Evolutionary conservation across 352 stramenopile genomes (phyloP), one percentile per base, ranked within the genome.

Genomic region (Saprolegnia parasitica): DNA sequence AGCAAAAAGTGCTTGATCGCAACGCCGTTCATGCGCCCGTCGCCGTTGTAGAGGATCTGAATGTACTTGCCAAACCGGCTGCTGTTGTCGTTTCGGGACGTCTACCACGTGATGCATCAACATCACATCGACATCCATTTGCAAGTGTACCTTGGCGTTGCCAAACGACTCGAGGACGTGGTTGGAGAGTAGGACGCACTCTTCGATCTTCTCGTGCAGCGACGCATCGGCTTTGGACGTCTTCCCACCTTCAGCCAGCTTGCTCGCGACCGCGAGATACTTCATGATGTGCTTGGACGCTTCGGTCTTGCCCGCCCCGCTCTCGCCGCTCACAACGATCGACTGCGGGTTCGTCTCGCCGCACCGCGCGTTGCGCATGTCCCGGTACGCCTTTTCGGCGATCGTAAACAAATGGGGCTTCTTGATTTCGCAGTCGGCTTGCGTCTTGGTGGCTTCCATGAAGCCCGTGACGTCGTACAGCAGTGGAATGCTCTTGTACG

Each of bases 281-380:
- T 94, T 92, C 84, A 92, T 91, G 15, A 93, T 90, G 71, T 97
- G 96, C 76, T 98, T 98, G 47, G 91, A 97, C 3, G 91, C 96
- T 72, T 98, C 92, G 0, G 94, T 98, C 77, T 98, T 98, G 9
- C 94, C 94, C 0, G 92, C 92, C 9, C 93, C 93, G 39, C 85
- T 96, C 67, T 98, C 93, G 29, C 93, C 93, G 23, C 87, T 97
- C n/a, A 98, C 91, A 32, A 98, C 81, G 74, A 98, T 98, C 0
- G 87, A 97, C 73, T 98, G 94, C 42, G 95, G 84, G 9, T 75
- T 78, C 16, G 52, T 60, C 35, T 60, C 24, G 0, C 83, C 81
- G 1, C 81, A 71, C 4, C 87, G 63, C 10, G 80, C 73, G 1
- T 82, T 82, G 50, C 90, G 88, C 81, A 91, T 87, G 16, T 81